Evolutionary conservation across 768 basidiomycete genomes (phyloP).

Genomic region (Floccularia luteovirens): DNA sequence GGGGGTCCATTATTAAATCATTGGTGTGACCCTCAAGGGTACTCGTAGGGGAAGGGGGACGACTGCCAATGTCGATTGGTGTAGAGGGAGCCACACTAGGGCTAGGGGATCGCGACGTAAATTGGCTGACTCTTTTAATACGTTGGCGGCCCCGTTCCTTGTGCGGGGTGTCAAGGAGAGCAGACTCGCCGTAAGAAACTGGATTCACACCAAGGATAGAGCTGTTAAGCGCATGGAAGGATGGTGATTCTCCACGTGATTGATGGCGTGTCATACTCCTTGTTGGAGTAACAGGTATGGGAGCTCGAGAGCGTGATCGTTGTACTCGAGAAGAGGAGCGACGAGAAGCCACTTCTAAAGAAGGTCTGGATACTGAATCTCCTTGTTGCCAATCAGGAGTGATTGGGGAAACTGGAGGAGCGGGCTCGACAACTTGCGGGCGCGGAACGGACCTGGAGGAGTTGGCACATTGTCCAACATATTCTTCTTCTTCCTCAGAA

Average conservation of each 20-base stretch:
- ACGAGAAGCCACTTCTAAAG: constrained; percentile 26
- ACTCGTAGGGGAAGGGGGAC: constrained; percentile 9
- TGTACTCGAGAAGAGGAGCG: constrained; percentile 32
- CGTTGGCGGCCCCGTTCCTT: constrained; percentile 27
- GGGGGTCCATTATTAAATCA: background rate
- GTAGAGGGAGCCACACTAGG: constrained; percentile 39
- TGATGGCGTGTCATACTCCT: constrained; percentile 34
- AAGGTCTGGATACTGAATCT: constrained; percentile 16
- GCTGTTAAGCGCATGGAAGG: constrained; percentile 9
- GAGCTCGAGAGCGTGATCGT: constrained; percentile 45
- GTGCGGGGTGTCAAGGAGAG: constrained; percentile 17
- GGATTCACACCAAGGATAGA: constrained; percentile 10
- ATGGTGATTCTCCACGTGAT: constrained; percentile 18
- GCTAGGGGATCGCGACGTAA: constrained; percentile 36
- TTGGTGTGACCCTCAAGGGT: constrained; percentile 18
- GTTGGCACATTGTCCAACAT: background rate
- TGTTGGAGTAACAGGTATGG: constrained; percentile 28
- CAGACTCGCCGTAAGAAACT: constrained; percentile 16
- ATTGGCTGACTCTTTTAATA: constrained; percentile 12
- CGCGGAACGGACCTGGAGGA: background rate
- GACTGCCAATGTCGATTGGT: constrained; percentile 24
- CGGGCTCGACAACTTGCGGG: background rate
- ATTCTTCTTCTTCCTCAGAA: constrained; percentile 14
- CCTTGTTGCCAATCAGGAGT: constrained; percentile 18
- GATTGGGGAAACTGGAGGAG: background rate